phyloP scores from a whole-genome alignment of 352 stramenopile genomes.

The Thraustotheca clavata region DNA sequence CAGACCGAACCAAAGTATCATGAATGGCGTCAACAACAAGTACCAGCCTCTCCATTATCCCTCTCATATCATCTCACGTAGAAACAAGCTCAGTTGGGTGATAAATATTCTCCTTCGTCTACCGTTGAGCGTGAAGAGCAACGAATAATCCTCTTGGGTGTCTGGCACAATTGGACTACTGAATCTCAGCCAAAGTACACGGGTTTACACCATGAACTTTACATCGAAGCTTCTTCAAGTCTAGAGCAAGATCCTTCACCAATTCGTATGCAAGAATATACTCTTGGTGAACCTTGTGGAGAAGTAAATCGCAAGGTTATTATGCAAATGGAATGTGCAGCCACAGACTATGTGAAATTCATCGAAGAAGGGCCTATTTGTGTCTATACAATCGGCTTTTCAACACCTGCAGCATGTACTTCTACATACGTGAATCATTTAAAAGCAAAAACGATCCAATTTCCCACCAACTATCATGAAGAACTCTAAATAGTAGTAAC shows the following conservation, averaged over 20 bases:
- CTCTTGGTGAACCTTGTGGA: constrained; percentile 3
- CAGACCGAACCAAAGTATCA: constrained; percentile 57
- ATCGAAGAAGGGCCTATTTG: constrained; percentile 13
- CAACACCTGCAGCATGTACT: constrained; percentile 10
- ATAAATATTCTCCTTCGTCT: neutral
- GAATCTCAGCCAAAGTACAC: neutral
- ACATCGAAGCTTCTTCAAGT: neutral
- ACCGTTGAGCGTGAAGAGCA: constrained; percentile 8
- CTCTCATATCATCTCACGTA: neutral
- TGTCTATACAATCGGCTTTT: constrained; percentile 17
- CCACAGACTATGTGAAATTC: constrained; percentile 6
- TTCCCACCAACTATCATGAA: neutral
- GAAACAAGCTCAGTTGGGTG: constrained; percentile 14
- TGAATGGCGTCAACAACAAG: constrained; percentile 43
- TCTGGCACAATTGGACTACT: constrained; percentile 7
- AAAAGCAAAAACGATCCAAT: neutral
- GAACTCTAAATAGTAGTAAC: too few relatives aligned
- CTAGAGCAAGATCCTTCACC: neutral
- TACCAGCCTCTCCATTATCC: neutral
- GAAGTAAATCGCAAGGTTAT: neutral
- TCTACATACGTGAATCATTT: constrained; percentile 3
- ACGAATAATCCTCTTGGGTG: constrained; percentile 5
- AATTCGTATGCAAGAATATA: neutral
- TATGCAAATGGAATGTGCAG: constrained; percentile 13
- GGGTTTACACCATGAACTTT: neutral